Base-by-base conservation (phyloP, 2,329 filamentous ascomycete genomes). In the Hymenoscyphus repandus region DNA sequence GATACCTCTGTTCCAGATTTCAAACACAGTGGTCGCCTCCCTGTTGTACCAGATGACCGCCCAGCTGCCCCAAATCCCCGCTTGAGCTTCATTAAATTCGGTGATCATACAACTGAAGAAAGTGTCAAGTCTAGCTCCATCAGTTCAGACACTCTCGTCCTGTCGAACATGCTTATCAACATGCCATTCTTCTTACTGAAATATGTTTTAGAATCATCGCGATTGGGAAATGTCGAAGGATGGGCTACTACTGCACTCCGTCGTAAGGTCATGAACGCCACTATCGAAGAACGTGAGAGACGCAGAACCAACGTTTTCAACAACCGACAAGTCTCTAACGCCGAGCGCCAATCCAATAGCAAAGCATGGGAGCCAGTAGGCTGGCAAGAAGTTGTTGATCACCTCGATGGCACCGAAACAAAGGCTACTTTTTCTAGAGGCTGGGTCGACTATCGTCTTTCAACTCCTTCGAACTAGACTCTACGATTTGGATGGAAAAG, bases 161-260 rank as follows among this genome's bases (percentile, higher is more conserved):
- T 90, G 5, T 90, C 87, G 0, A 82, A 78, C 27, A 71, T 88
- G 18, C 71, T 91, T 2, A 69, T 89, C 47, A 88, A 87, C 37
- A 69, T 90, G 5, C 87, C 87, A 0, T 87, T 86, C 58, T 71
- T 77, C 12, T 71, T 84, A 27, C 72, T 91, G 20, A 83, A 86
- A 66, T 74, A 76, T 52, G 68, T 88, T 1, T 72, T 90, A 32
- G 83, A 86, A 59, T 80, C 81, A 45, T 74, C 72, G 11, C 73
- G 73, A 22, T 73, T 83, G 7, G 78, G 77, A 38, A 71, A 71
- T 40, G 68, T 71, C 30, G 70, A 71, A n/a, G 76, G 72, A 18
- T 79, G 75, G 73, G 71, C 74, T 22, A 75, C 69, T 36, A 52
- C 58, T 15, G 70, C 74, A 50, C 66, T 73, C 22, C 71, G 77